Evolutionary conservation across 1,139 yeast species (phyloP).

Genomic region (Barnettozyma hawaiiensis): DNA sequence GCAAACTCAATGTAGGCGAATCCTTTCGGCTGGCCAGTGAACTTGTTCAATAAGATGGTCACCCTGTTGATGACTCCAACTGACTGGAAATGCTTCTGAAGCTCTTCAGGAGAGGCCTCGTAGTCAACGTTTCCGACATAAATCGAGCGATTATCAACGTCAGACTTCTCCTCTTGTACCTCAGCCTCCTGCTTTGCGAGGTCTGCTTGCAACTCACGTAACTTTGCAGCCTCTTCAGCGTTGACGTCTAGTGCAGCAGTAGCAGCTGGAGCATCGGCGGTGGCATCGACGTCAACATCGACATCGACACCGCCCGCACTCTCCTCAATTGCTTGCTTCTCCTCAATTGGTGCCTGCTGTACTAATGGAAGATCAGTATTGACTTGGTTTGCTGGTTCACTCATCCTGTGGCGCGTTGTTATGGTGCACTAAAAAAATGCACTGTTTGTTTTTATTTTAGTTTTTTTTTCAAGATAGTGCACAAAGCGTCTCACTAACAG

Average conservation of each 20-base stretch:
- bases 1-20: conserved; percentile 81
- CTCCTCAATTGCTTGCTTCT: conserved; percentile 4
- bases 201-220: conserved; percentile 48
- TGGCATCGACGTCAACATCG: neutral
- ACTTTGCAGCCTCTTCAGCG: conserved; percentile 49
- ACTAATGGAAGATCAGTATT: conserved; percentile 19
- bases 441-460: too few species aligned
- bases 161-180: conserved; percentile 44
- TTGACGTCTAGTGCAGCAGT: conserved; percentile 28
- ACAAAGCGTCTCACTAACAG: neutral
- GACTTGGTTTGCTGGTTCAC: too few species aligned
- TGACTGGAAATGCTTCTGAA: conserved; percentile 69
- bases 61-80: conserved; percentile 81
- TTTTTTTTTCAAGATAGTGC: too few species aligned
- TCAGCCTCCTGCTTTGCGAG: conserved; percentile 40
- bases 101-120: conserved; percentile 71
- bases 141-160: conserved; percentile 70
- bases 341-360: conserved; percentile 10
- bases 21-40: conserved; percentile 78
- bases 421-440: too few species aligned
- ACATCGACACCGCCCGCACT: conserved; percentile 1
- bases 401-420: too few species aligned
- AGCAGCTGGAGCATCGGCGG: too few species aligned
- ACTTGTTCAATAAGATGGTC: conserved; percentile 67
- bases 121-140: conserved; percentile 88